Evolutionary conservation across 805 yeast genomes (phyloP), one percentile per base, ranked within the genome.

Genomic region (Maudiozyma bulderi): DNA sequence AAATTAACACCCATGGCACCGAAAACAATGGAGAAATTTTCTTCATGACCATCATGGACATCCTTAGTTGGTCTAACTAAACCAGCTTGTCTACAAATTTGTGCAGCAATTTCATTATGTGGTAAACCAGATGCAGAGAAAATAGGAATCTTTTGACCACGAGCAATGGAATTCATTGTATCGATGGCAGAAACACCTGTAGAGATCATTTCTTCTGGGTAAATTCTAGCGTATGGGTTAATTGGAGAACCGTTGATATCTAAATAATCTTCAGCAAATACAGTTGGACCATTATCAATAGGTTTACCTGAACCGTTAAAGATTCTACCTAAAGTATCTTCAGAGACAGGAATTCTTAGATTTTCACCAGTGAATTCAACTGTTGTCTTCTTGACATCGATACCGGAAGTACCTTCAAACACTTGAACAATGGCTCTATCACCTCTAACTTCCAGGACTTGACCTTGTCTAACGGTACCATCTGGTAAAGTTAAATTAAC

Each of bases 1-100:
- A 93, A 80, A 69, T 95, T 93, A 58, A 91, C 99, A 80, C 99
- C 99, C 99, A 95, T 93, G 51, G 99, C 99, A 40, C 98, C 99
- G 65, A 93, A 93, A 38, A 93, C 99, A 72, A 93, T 95, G 47
- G 96, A 87, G 86, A 93, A 93, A 72, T 93, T 93, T 62, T 93
- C 99, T 73, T 93, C 99, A 71, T 93, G 99, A 64, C 99, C 99
- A 71, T 93, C 99, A 69, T 93, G 98, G 51, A 93, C 98, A 69
- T 91, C 99, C 75, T 93, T 93, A 39, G 99, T 95, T 64, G 99
- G 99, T 74, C 98, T 86, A 47, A 95, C 99, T 67, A 93, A 78
- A 60, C 98, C 96, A 40, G 99, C 99, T 75, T 93, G 99, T 76
- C 99, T 89, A 78, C 98, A 91, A 69, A 93, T 91, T 73, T 93